Conservation (phyloP, 345 rosid genomes). For the Populus davidiana region DNA sequence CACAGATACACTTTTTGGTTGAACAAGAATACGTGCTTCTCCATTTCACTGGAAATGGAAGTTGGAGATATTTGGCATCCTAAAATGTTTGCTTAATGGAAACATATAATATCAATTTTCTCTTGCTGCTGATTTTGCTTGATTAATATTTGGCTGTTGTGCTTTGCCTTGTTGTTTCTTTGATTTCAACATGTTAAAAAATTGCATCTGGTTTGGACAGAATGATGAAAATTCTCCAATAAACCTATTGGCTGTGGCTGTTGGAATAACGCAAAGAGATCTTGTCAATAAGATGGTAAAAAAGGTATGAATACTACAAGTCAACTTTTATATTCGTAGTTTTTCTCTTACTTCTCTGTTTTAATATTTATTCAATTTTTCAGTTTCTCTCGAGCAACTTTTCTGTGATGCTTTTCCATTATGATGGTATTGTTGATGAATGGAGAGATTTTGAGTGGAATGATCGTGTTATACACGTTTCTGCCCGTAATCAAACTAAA, state of each 20-base stretch:
- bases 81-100: not conserved
- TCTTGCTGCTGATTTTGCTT: not conserved
- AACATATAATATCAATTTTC: not conserved
- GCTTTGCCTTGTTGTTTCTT: not conserved
- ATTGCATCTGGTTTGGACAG: constrained; percentile 28
- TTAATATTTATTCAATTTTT: constrained; percentile 8
- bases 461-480: constrained; percentile 59
- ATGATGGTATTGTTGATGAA: constrained; percentile 73
- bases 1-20: too few relatives aligned
- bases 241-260: constrained; percentile 50
- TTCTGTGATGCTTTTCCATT: constrained; percentile 82
- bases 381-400: constrained; percentile 70
- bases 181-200: not conserved
- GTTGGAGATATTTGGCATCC: not conserved
- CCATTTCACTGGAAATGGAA: not conserved
- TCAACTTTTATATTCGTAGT: not conserved
- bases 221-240: constrained; percentile 12
- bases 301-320: constrained; percentile 34
- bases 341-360: constrained; percentile 3
- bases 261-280: constrained; percentile 58
- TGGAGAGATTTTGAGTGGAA: constrained; percentile 74
- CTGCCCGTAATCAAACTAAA: constrained; percentile 80
- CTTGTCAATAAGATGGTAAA: constrained; percentile 49
- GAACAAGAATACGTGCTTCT: not conserved
- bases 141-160: not conserved